phyloP scores from a whole-genome alignment of 2,329 filamentous ascomycete genomes.

The Cryphonectria japonica region DNA sequence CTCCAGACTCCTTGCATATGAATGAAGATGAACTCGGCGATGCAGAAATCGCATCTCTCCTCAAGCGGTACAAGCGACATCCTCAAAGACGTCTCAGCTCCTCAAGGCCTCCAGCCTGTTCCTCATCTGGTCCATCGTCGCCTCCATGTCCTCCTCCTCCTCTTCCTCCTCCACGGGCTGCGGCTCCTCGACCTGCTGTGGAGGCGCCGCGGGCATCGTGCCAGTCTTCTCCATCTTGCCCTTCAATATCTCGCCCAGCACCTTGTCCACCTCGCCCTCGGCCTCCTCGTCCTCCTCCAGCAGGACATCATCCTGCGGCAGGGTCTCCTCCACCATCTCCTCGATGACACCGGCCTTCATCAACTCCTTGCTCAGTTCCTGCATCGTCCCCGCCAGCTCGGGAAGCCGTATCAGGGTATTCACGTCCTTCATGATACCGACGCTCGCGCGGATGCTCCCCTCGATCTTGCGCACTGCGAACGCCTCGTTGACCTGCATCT shows the following conservation, averaged over 20 bases:
- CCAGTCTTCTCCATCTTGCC: slow-evolving; percentile 72
- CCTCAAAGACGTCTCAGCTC: slow-evolving; percentile 61
- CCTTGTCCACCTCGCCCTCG: slow-evolving; percentile 85
- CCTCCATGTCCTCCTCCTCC: slow-evolving; percentile 85
- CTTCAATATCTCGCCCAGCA: slow-evolving; percentile 87
- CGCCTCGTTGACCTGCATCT: slow-evolving; percentile 97
- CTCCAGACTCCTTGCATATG: slow-evolving; percentile 28
- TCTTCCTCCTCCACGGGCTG: slow-evolving; percentile 67
- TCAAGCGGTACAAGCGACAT: not conserved
- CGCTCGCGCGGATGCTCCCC: slow-evolving; percentile 82
- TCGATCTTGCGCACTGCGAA: slow-evolving; percentile 96
- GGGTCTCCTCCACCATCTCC: slow-evolving; percentile 89
- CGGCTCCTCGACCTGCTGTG: slow-evolving; percentile 53
- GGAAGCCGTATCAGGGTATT: slow-evolving; percentile 84
- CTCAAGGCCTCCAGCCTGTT: slow-evolving; percentile 87
- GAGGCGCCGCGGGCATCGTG: slow-evolving; percentile 59
- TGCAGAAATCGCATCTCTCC: not conserved
- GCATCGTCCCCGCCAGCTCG: slow-evolving; percentile 87
- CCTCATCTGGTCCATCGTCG: slow-evolving; percentile 92
- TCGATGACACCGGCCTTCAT: slow-evolving; percentile 96
- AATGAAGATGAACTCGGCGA: slow-evolving; percentile 17
- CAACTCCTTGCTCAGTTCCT: slow-evolving; percentile 81
- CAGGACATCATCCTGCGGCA: slow-evolving; percentile 74
- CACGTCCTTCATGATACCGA: slow-evolving; percentile 96
- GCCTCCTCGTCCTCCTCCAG: slow-evolving; percentile 76